phyloP scores from a whole-genome alignment of 345 rosid genomes.

The Aquilaria sinensis region DNA sequence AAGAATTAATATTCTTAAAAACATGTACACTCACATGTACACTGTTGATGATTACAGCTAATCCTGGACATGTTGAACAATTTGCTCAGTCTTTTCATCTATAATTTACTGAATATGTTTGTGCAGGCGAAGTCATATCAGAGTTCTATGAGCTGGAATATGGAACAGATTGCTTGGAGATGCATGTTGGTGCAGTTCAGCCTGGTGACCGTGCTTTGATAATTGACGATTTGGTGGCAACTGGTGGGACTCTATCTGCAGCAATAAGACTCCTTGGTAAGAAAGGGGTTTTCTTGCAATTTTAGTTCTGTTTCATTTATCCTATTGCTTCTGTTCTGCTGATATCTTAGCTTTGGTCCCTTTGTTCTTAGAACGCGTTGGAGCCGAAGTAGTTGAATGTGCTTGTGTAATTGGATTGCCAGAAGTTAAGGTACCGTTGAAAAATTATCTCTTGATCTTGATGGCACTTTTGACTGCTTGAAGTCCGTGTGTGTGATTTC shows the following conservation, averaged over 20 bases:
- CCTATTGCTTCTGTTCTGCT: background rate
- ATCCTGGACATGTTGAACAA: background rate
- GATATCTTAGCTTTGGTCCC: background rate
- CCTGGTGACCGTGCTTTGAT: slow-evolving; percentile 62
- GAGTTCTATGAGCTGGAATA: slow-evolving; percentile 81
- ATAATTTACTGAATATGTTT: background rate
- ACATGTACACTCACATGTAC: too few relatives aligned
- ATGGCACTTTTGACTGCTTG: too few relatives aligned
- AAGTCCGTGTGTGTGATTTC: too few relatives aligned
- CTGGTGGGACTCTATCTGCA: slow-evolving; percentile 91
- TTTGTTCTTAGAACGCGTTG: slow-evolving; percentile 53
- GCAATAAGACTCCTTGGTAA: slow-evolving; percentile 81
- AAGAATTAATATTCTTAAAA: too few relatives aligned
- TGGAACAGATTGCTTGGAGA: slow-evolving; percentile 82
- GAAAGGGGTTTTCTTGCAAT: background rate
- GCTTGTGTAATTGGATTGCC: slow-evolving; percentile 87
- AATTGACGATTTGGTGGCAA: slow-evolving; percentile 88
- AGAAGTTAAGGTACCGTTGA: slow-evolving; percentile 50
- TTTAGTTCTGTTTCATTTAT: background rate
- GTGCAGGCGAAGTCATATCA: slow-evolving; percentile 61
- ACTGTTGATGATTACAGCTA: background rate
- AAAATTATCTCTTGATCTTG: background rate
- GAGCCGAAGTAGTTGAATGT: slow-evolving; percentile 83
- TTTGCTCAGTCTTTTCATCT: background rate
- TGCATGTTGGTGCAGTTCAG: slow-evolving; percentile 73